phyloP scores from a whole-genome alignment of 2,329 filamentous ascomycete species.

The Tolypocladium tropicale region DNA sequence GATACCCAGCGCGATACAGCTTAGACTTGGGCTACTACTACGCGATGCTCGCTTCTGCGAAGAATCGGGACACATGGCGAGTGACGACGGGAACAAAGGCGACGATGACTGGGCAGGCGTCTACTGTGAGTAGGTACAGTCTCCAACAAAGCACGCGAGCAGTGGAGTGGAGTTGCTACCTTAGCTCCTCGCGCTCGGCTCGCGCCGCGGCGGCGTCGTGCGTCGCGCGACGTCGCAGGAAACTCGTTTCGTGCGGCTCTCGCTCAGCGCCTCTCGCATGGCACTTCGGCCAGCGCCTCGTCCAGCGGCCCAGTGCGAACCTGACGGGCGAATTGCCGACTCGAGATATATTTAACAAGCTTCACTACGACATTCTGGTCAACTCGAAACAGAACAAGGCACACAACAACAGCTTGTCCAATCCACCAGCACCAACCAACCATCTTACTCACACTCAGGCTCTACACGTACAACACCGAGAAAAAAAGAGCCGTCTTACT shows the following conservation, averaged over 20 bases:
- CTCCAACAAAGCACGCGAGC: too few relatives aligned
- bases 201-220: background rate
- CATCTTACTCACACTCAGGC: background rate
- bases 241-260: too few relatives aligned
- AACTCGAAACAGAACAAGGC: background rate
- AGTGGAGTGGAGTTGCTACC: too few relatives aligned
- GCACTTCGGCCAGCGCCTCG: background rate
- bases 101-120: background rate
- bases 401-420: background rate
- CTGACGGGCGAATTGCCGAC: background rate
- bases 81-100: too few relatives aligned
- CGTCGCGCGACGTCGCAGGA: background rate
- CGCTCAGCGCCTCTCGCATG: too few relatives aligned
- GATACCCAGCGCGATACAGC: too few relatives aligned
- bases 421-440: background rate
- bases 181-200: background rate
- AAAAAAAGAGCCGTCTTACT: background rate
- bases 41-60: too few relatives aligned
- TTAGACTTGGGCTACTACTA: too few relatives aligned
- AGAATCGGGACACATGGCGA: too few relatives aligned
- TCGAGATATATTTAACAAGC: too few relatives aligned
- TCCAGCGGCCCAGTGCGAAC: background rate
- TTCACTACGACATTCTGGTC: background rate
- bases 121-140: background rate
- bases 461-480: background rate